These are phyloP conservation scores for Withania somnifera DNA, from an alignment of 305 asterid species.

Conservation along the genomic window DNA sequence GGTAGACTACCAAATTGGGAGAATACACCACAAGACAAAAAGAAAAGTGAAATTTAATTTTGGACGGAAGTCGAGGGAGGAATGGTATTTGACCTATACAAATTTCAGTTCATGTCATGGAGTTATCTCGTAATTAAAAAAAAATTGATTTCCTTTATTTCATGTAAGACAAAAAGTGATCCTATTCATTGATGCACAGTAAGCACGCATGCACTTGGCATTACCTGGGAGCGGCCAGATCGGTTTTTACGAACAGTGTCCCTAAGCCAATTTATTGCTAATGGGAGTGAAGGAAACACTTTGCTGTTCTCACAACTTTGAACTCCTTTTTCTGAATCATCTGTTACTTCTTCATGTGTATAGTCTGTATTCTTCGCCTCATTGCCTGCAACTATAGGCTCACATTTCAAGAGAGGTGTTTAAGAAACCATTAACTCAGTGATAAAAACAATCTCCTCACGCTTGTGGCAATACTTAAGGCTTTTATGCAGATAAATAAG, in stretches of 20 bases:
- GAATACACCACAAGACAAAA: background rate
- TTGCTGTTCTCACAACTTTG: constrained; percentile 48
- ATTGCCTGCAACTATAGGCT: constrained; percentile 35
- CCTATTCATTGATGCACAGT: background rate
- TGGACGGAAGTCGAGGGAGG: background rate
- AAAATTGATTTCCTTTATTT: background rate
- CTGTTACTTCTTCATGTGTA: constrained; percentile 32
- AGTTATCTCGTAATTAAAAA: background rate
- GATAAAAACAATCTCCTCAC: background rate
- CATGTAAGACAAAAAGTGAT: background rate
- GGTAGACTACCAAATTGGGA: background rate
- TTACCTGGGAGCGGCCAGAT: constrained; percentile 74
- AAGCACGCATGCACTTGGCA: background rate
- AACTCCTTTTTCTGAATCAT: constrained; percentile 34
- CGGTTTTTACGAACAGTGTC: constrained; percentile 45
- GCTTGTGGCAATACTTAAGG: background rate
- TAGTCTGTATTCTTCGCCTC: constrained; percentile 39
- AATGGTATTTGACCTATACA: background rate
- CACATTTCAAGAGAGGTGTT: background rate
- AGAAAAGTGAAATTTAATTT: background rate
- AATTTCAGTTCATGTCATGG: background rate
- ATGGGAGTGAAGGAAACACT: constrained; percentile 75
- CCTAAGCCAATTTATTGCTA: constrained; percentile 86
- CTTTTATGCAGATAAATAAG: background rate
- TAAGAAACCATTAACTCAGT: background rate